Conservation (phyloP, 2,329 filamentous ascomycete genomes). For the Chaetomium strumarium region DNA sequence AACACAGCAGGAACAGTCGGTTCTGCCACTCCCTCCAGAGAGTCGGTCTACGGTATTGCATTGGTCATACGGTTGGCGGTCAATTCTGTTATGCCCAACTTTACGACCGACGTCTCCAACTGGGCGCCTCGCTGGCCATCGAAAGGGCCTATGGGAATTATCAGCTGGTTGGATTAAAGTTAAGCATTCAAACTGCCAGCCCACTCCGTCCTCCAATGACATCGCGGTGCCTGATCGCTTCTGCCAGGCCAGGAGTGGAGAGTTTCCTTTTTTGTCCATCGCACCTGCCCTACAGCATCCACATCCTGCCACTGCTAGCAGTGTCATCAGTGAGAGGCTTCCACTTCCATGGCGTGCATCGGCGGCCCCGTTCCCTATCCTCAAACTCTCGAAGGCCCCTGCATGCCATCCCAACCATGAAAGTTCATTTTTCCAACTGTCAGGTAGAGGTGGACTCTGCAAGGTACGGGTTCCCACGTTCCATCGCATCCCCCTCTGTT, state of each 20-base stretch:
- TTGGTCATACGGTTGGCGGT: neutral
- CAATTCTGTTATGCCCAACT: neutral
- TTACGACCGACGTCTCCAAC: neutral
- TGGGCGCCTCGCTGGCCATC: slow-evolving; percentile 8
- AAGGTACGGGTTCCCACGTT: slow-evolving; percentile 4
- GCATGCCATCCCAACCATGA: neutral
- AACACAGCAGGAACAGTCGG: neutral
- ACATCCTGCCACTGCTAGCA: neutral
- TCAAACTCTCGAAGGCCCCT: too few relatives aligned
- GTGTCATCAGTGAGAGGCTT: neutral
- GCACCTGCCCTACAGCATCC: neutral
- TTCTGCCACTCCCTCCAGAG: neutral
- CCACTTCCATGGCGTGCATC: too few relatives aligned
- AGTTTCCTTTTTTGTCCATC: slow-evolving; percentile 7
- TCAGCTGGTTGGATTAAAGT: neutral
- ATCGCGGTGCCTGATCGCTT: neutral
- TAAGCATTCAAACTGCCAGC: neutral
- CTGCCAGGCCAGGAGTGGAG: slow-evolving; percentile 12
- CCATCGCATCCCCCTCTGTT: slow-evolving; percentile 2
- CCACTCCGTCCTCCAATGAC: neutral
- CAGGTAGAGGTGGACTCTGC: neutral
- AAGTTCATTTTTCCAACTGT: neutral
- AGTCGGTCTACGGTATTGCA: neutral
- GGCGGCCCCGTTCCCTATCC: too few relatives aligned
- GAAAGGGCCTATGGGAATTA: neutral